phyloP scores from a whole-genome alignment of 2,329 filamentous ascomycete genomes.

The Ciborinia camelliae region DNA sequence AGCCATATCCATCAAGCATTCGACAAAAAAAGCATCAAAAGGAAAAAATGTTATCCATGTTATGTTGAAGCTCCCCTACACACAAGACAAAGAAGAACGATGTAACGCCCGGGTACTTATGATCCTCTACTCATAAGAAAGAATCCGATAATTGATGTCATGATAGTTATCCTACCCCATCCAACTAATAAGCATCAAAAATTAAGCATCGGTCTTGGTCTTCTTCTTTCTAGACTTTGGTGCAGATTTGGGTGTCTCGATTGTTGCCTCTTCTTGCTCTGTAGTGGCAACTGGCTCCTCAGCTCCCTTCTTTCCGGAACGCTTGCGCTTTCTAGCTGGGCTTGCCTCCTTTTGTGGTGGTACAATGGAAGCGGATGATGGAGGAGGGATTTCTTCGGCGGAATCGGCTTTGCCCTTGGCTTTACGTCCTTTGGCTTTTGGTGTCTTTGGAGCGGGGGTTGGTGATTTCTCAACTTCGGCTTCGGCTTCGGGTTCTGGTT shows the following conservation, averaged over 20 bases:
- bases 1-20: conserved; percentile 6
- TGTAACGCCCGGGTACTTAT: not conserved
- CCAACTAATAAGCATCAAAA: no score
- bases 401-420: conserved; percentile 30
- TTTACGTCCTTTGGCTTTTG: conserved; percentile 49
- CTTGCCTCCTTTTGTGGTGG: conserved; percentile 39
- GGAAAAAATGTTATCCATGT: conserved; percentile 3
- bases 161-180: not conserved
- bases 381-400: conserved; percentile 33
- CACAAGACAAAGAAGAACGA: conserved; percentile 1
- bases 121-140: not conserved
- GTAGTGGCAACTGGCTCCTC: conserved; percentile 28
- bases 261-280: conserved; percentile 47
- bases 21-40: conserved; percentile 3
- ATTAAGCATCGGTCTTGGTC: conserved; percentile 55
- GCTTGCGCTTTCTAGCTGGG: conserved; percentile 59
- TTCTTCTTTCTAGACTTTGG: conserved; percentile 37
- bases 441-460: conserved; percentile 51
- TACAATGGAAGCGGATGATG: conserved; percentile 27
- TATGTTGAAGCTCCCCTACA: not conserved
- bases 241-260: conserved; percentile 32
- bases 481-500: conserved; percentile 40
- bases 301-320: conserved; percentile 49
- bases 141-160: not conserved
- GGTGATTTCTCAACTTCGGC: conserved; percentile 44